Evolutionary conservation across 768 basidiomycete species (phyloP).

Genomic region (Lactifluus echinatus): DNA sequence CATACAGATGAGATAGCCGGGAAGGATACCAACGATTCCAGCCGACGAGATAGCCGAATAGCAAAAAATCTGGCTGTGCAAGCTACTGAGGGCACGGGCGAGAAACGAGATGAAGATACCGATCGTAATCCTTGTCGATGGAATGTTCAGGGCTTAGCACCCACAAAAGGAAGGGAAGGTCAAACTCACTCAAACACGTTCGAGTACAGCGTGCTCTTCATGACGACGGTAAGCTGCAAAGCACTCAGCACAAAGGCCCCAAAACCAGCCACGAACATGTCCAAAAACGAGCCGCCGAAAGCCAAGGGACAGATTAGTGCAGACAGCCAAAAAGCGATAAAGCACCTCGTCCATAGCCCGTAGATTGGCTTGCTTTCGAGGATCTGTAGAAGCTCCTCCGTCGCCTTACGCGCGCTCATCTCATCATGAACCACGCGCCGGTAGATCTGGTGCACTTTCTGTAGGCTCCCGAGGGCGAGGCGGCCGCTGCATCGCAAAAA

Average conservation of each 20-base stretch:
- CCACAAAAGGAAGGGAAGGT: not conserved
- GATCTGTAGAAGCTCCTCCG: constrained; percentile 52
- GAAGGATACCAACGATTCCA: constrained; percentile 80
- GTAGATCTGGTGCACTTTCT: constrained; percentile 79
- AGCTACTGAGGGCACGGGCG: constrained; percentile 76
- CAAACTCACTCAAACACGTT: constrained; percentile 82
- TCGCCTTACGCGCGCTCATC: constrained; percentile 73
- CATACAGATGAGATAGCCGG: constrained; percentile 79
- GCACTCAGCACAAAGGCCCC: constrained; percentile 60
- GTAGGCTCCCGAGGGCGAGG: constrained; percentile 76
- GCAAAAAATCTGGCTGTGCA: constrained; percentile 72
- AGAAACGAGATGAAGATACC: constrained; percentile 74
- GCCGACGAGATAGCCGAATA: constrained; percentile 88
- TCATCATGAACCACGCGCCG: constrained; percentile 87
- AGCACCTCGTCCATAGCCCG: constrained; percentile 48
- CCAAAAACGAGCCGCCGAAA: constrained; percentile 75
- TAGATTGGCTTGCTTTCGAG: constrained; percentile 59
- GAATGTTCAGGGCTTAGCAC: constrained; percentile 9
- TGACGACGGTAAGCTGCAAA: constrained; percentile 66
- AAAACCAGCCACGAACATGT: constrained; percentile 74
- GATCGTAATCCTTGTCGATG: constrained; percentile 60
- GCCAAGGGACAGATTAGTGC: constrained; percentile 77
- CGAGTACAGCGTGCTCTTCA: constrained; percentile 72
- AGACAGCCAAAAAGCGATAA: constrained; percentile 62
- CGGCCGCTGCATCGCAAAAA: constrained; percentile 75